Base-by-base conservation (phyloP, 352 stramenopile species). In the Globisporangium lucens region DNA sequence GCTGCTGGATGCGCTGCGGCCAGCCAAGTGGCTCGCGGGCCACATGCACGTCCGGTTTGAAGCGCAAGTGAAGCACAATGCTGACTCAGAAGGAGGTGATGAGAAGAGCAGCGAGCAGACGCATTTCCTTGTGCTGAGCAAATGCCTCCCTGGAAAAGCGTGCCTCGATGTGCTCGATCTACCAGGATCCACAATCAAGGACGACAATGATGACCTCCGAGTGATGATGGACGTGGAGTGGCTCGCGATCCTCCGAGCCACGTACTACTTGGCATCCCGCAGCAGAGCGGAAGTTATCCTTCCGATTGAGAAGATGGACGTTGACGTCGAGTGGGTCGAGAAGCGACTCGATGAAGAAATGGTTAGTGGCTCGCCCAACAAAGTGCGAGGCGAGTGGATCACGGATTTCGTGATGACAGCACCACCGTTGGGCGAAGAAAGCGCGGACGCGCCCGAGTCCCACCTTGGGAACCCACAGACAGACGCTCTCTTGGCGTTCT, bases 31-130 rank as follows among this genome's bases (percentile, higher is more conserved):
- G 96, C 98, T 99, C 71, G 70, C 92, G 0, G 94, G 90, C n/a
- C 97, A 99, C 79, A 83, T 99, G 35, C 96, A 99, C 77, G 78
- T 97, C 13, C 97, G 97, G 63, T 99, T 98, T 67, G 65, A 90
- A 52, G 96, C 97, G 0, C 68, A 84, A 1, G 80, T 98, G 12
- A 60, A 61, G 29, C 93, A 98, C 70, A 24, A 9, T 38, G 22
- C 15, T 41, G 58, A 6, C 27, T 51, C 43, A 51, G 5, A 10
- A 51, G 17, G 12, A 43, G 24, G 22, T 55, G 12, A 8, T 0
- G 30, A 38, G 35, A 12, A 64, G n/a, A 9, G 1, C 12, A 67
- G 24, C 7, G 33, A 61, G 98, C 94, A 29, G 74, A 68, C 63
- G 13, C 63, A 80, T 7, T 99, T 99, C 74, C 72, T 99, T 20